These are phyloP conservation scores for Mimosa pudica DNA, from an alignment of 306 rosid species.

Conservation along the genomic window DNA sequence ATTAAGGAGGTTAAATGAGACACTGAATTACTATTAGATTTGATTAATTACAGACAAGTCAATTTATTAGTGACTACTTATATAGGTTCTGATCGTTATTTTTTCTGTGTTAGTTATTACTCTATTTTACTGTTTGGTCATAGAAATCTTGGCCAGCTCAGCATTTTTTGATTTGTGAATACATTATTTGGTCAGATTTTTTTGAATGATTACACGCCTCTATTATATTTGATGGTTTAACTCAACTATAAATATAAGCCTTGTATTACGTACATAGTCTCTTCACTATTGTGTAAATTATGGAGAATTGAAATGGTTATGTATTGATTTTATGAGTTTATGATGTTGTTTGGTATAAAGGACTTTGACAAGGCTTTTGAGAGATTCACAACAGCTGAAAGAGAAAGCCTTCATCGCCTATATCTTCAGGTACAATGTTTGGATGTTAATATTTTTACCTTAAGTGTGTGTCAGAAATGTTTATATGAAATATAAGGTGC, in stretches of 20 bases:
- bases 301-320: conserved; percentile 23
- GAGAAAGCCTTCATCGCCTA: conserved; percentile 61
- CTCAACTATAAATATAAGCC: not conserved
- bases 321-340: conserved; percentile 17
- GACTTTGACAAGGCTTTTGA: conserved; percentile 65
- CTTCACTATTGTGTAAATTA: not conserved
- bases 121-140: too few relatives aligned
- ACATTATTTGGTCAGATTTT: conserved; percentile 9
- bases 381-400: conserved; percentile 55
- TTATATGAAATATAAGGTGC: conserved; percentile 11
- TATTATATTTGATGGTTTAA: conserved; percentile 9
- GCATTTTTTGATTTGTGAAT: not conserved
- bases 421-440: conserved; percentile 64
- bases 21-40: too few relatives aligned
- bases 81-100: too few relatives aligned
- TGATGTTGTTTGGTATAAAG: conserved; percentile 34
- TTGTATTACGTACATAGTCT: not conserved
- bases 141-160: not conserved
- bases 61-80: too few relatives aligned
- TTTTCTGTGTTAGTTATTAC: too few relatives aligned
- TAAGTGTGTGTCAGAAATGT: conserved; percentile 23
- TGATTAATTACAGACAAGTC: too few relatives aligned
- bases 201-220: not conserved
- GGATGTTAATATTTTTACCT: conserved; percentile 18
- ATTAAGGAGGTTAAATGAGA: too few relatives aligned